Conservation (phyloP, 2,329 filamentous ascomycete species). For the Aspergillus sp. region DNA sequence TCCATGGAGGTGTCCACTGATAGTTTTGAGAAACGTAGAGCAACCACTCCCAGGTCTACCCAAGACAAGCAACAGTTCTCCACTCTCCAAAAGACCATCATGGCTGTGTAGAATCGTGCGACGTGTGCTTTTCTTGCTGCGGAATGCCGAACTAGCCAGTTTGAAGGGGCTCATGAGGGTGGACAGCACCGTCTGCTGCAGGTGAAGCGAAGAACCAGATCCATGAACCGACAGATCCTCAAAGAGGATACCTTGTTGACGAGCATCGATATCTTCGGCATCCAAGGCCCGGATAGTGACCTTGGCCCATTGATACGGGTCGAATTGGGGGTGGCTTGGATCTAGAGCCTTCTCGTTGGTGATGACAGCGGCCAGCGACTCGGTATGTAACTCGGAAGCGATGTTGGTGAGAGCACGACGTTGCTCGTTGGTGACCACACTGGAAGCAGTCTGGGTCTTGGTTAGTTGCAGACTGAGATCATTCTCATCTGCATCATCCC, state of each 20-base stretch:
- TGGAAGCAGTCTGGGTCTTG: not conserved
- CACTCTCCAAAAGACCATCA: conserved; percentile 1
- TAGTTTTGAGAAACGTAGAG: conserved; percentile 5
- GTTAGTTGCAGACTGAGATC: conserved; percentile 1
- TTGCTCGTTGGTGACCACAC: conserved; percentile 1
- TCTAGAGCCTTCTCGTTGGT: not conserved
- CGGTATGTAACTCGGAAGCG: not conserved
- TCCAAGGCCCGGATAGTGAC: not conserved
- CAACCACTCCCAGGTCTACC: conserved; percentile 5
- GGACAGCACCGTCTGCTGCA: not conserved
- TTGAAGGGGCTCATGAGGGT: not conserved
- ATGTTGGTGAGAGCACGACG: not conserved
- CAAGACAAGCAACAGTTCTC: conserved; percentile 4
- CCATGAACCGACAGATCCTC: not conserved
- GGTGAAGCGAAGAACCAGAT: not conserved
- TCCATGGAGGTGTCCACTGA: not conserved
- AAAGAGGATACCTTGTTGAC: not conserved
- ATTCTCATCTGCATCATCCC: not conserved
- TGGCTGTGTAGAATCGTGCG: not conserved
- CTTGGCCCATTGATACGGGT: conserved; percentile 1
- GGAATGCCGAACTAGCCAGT: not conserved
- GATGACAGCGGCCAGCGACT: not conserved
- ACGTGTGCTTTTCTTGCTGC: not conserved
- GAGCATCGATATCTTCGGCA: not conserved
- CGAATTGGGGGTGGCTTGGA: not conserved